phyloP scores from a whole-genome alignment of 768 basidiomycete species.

The Symmetrospora coprosmae region DNA sequence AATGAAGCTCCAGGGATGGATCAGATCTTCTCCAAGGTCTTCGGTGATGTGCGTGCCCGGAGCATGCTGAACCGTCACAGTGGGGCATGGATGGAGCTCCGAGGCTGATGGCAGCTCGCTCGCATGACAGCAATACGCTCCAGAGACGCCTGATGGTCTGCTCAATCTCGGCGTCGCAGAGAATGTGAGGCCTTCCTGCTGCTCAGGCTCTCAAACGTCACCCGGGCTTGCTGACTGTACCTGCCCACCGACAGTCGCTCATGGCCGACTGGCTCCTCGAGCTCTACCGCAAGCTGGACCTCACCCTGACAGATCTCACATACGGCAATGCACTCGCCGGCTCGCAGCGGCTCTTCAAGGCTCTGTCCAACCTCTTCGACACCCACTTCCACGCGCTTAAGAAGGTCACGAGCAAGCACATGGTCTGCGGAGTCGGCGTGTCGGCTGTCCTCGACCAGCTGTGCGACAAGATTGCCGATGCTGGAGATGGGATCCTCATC shows the following conservation, averaged over 20 bases:
- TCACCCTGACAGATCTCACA: conserved; percentile 9
- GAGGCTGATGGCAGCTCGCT: neutral
- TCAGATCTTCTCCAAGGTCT: conserved; percentile 2
- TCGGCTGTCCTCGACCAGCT: conserved; percentile 14
- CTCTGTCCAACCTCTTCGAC: conserved; percentile 22
- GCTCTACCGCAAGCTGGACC: neutral
- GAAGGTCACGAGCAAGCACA: conserved; percentile 26
- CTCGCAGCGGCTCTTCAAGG: conserved; percentile 25
- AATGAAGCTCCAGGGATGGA: neutral
- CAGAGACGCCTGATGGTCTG: conserved; percentile 14
- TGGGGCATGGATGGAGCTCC: no score
- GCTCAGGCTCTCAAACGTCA: neutral
- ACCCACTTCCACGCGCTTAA: conserved; percentile 24
- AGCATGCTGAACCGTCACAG: no score
- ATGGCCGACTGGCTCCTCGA: conserved; percentile 19
- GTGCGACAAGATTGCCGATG: conserved; percentile 22
- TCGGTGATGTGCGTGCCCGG: neutral
- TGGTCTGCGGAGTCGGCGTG: conserved; percentile 23
- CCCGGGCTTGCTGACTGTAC: neutral
- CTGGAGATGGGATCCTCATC: conserved; percentile 28
- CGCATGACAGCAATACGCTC: neutral
- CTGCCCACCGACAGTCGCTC: conserved; percentile 4
- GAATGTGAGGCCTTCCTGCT: neutral
- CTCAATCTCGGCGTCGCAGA: conserved; percentile 11
- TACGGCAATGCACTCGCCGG: conserved; percentile 29